Base-by-base conservation (phyloP, 805 yeast genomes). In the Candida orba region DNA sequence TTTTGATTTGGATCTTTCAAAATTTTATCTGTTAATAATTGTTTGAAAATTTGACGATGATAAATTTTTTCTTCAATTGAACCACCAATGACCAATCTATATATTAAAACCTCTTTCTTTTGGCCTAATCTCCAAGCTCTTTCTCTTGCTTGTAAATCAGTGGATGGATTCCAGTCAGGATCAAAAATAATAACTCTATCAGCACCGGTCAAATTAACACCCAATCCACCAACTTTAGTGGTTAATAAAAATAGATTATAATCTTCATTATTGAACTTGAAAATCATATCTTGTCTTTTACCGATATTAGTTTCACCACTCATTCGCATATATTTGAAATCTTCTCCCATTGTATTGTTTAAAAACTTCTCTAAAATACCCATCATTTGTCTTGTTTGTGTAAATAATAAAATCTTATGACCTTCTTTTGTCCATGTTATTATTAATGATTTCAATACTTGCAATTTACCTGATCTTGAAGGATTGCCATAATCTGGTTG, bases 151-250 rank as follows among this genome's bases (percentile, higher is more conserved):
- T 91, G 99, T 47, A 90, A 73, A 66, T 91, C 99, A 0, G 98
- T 93, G 1, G 96, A 88, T 1, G 99, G 99, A 57, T 91, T 91
- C 99, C 99, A 91, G 63, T 93, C 98, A 0, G 99, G 99, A 57
- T 91, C 99, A 59, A 76, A 91, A 14, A 91, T 91, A 20, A 91
- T 87, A 12, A 91, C 96, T 37, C 98, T 67, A 52, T 89, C 89
- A 0, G 99, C 98, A 4, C 98, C 98, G 0, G 96, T 91, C 37
- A 91, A 62, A 60, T 91, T 91, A 2, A 91, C 86, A 18, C 99
- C 99, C 34, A 93, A 67, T 0, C 99, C 99, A 18, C 99, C 99
- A 7, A 93, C 99, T 56, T 91, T 78, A 0, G 99, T 93, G 0
- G 99, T 93, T 33, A 93, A 66, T 20, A 93, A 63, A 59, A 93